Base-by-base conservation (phyloP, 768 basidiomycete genomes). In the Infundibulicybe gibba region DNA sequence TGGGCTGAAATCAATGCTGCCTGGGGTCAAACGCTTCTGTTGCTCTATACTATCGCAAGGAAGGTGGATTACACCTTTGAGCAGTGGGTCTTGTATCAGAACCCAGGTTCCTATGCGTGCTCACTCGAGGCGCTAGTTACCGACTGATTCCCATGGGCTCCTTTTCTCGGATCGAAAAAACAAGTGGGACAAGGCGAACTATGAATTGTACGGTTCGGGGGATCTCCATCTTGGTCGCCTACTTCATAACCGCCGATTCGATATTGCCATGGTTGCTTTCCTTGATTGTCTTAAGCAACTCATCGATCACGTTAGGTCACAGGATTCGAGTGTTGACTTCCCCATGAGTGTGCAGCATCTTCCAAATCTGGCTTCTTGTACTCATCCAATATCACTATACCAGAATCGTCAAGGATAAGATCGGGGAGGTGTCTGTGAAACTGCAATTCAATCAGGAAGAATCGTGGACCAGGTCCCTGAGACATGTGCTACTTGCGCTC, bases 1-100 rank as follows among this genome's bases (percentile, higher is more conserved):
- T 99, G 94, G 94, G 81, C 91, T 2, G 97, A 99, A 67, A 94
- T 98, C 63, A 98, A 98, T 60, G 97, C 97, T 10, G 97, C 97
- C 14, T 97, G 95, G 94, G 97, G 97, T 1, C 87, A 97, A 61
- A 91, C 94, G 0, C 72, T 95, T n/a, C 75, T 98, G 14, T 74
- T 98, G 47, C 69, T 97, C 32, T 90, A 95, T 59, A 92, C 92
- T 6, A 81, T 99, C 41, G 92, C 92, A 10, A 77, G 87, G 46
- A 99, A 97, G 66, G 80, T 97, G 12, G 93, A 92, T 51, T 91
- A 84, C 58, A 81, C 80, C 3, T 97, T 97, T 55, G 84, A 87
- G 58, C 81, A 82, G 94, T 94, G 65, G 54, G 82, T 56, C 43
- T 15, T 43, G 38, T 32, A 25, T 38, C 45, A 38, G 15, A 37